Base-by-base conservation (phyloP, 2,329 filamentous ascomycete species). In the Nigrograna mackinnonii region DNA sequence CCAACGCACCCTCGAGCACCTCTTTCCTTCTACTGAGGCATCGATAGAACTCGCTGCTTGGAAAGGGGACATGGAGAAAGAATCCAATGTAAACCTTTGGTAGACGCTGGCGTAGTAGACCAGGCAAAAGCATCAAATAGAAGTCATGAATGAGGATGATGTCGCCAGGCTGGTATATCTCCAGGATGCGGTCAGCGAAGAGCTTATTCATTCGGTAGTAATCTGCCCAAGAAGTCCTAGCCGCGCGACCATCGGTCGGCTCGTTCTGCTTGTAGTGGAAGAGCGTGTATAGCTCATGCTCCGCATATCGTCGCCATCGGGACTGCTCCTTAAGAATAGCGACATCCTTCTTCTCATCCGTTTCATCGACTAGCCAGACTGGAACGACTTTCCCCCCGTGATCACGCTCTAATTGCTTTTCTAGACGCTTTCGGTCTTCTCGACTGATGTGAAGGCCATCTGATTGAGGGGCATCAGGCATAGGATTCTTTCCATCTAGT, bases 191-290 rank as follows among this genome's bases (percentile, higher is more conserved):
- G 67, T 95, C 87, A 47, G 92, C 91, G 58, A 96, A 96, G 50
- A 90, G 85, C 62, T 90, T 86, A 73, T 96, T 97, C 82, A 96
- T 86, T 39, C 86, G 85, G 67, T 91, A 88, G 71, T 96, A 97
- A 71, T 97, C 91, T 19, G 87, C 84, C 91, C 92, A 97, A 57
- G 91, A 85, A 31, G 87, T 79, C 39, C 89, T 84, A 64, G 94
- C 89, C 14, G 84, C 83, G 54, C 87, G 84, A 24, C 91, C 91
- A 66, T 96, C 89, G 11, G 85, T 89, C 1, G 92, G 90, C 66
- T 91, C 89, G 62, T 95, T 89, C 62, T 94, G 89, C 72, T 95
- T 95, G 78, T 97, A 97, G 71, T 97, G 92, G 66, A 96, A 91
- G 7, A 96, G 79, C 1, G 89, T 91, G 72, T 95, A 96, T 20